Base-by-base conservation (phyloP, 805 yeast genomes). In the Wickerhamiella allomyrinae region DNA sequence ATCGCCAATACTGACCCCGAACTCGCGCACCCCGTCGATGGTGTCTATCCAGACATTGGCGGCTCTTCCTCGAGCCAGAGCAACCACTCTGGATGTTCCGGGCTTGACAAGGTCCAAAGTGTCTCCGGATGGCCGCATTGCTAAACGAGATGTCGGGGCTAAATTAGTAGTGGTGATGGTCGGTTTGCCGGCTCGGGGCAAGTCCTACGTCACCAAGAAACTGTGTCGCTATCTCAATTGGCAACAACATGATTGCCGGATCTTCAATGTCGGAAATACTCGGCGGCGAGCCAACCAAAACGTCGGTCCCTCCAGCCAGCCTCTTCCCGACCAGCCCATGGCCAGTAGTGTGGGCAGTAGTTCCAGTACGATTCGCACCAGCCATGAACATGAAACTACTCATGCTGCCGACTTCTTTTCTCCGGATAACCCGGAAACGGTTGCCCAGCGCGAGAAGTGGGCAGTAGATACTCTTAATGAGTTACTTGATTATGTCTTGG, bases 211-310 rank as follows among this genome's bases (percentile, higher is more conserved):
- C 48, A 85, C 96, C 41, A 89, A 86, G 60, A 89, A 91, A 57
- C 68, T 89, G 38, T 82, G 93, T 1, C 65, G 97, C 46, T 91
- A 84, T 61, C 66, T 89, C 57, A 89, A 89, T 62, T 89, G 95
- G 94, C 73, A 86, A 31, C 94, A 87, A 61, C 93, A 87, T 53
- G 85, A 82, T 51, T 78, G 94, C 46, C 71, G 79, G 49, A 87
- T 89, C 8, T 89, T 91, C 66, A 89, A 89, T 56, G 98, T 91
- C 23, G 98, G 98, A 1, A 83, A 91, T 54, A 89, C 96, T 0
- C 71, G 98, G 53, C 70, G 97, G 54, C 74, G 76, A 49, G 86
- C 81, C 48, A 54, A 57, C 42, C 65, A 67, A 25, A 66, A 69
- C 44, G 68, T 71, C 8, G 91, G 91, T 0, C 91, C 91, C 1